Conservation (phyloP, 306 rosid species). For the Gillenia trifoliata region DNA sequence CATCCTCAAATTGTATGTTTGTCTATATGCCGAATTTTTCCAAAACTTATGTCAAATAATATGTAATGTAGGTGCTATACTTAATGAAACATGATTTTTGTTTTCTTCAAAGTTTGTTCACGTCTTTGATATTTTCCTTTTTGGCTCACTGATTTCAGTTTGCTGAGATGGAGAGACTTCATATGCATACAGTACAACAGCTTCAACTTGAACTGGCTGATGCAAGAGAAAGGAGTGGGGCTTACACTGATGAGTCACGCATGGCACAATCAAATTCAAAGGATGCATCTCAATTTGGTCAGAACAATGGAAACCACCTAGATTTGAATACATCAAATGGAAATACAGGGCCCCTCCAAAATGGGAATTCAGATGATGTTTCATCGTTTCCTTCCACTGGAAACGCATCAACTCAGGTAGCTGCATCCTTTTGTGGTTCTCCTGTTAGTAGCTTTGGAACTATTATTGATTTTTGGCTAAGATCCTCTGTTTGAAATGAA, state of each 20-base stretch:
- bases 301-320: slow-evolving; percentile 60
- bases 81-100: neutral
- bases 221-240: slow-evolving; percentile 75
- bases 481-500: neutral
- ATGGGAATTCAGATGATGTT: slow-evolving; percentile 63
- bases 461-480: neutral
- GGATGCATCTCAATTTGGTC: slow-evolving; percentile 59
- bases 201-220: slow-evolving; percentile 89
- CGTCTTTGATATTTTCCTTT: slow-evolving; percentile 5
- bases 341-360: slow-evolving; percentile 50
- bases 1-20: neutral
- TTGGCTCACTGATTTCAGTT: slow-evolving; percentile 46
- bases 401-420: slow-evolving; percentile 64
- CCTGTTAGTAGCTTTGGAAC: neutral
- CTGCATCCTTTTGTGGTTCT: neutral
- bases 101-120: slow-evolving; percentile 1
- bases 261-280: slow-evolving; percentile 52
- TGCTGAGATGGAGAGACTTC: slow-evolving; percentile 92
- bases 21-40: neutral
- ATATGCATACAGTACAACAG: slow-evolving; percentile 76
- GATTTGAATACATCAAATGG: slow-evolving; percentile 57
- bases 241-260: slow-evolving; percentile 58
- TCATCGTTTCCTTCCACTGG: slow-evolving; percentile 55
- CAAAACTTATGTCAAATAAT: neutral
- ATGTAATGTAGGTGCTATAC: neutral